These are phyloP conservation scores for Neurospora sublineolata DNA, from an alignment of 495 filamentous ascomycete genomes.

Conservation along the genomic window DNA sequence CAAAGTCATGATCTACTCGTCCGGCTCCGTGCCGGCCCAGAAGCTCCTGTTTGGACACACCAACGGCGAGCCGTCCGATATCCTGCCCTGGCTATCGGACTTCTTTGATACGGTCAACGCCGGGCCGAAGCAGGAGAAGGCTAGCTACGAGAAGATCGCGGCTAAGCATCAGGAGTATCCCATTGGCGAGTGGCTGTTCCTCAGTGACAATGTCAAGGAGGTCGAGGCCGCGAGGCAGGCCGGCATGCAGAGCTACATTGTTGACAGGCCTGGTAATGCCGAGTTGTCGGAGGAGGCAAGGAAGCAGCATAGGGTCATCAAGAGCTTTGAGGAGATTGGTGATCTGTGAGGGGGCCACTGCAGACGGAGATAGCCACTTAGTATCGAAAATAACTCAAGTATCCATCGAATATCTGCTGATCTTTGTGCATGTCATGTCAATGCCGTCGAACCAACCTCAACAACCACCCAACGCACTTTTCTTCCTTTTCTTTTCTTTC, in stretches of 20 bases:
- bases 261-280: constrained; percentile 54
- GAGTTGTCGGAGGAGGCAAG: constrained; percentile 36
- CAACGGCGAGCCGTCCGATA: constrained; percentile 41
- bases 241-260: constrained; percentile 49
- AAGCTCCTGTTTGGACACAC: constrained; percentile 60
- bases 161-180: constrained; percentile 28
- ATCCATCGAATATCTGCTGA: neutral
- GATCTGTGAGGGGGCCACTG: neutral
- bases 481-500: neutral
- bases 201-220: constrained; percentile 62
- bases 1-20: constrained; percentile 56
- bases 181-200: constrained; percentile 45
- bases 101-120: constrained; percentile 67
- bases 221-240: constrained; percentile 52
- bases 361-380: neutral
- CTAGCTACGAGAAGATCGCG: constrained; percentile 50
- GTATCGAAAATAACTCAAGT: neutral
- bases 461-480: neutral
- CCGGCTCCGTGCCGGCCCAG: constrained; percentile 59
- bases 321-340: constrained; percentile 33
- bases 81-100: constrained; percentile 40
- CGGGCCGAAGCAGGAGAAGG: constrained; percentile 50
- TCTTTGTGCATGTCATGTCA: neutral
- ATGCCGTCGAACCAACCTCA: neutral
- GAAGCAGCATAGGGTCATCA: constrained; percentile 30